Base-by-base conservation (phyloP, 106 monocot species). In the Allium sativum region DNA sequence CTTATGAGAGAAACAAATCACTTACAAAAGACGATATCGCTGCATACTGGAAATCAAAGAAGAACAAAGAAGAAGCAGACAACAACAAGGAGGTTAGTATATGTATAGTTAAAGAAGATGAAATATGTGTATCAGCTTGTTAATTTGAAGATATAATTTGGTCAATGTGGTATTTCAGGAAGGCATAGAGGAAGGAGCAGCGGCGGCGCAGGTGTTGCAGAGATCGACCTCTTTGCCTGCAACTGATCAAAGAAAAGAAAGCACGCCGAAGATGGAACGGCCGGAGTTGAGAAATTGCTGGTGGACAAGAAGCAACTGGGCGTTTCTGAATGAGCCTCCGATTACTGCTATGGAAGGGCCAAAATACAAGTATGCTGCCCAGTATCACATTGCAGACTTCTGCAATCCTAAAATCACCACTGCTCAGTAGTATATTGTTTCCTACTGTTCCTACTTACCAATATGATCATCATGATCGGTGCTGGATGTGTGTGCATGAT, bases 251-350 rank as follows among this genome's bases (percentile, higher is more conserved):
- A 76, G 64, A 51, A 72, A 51, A 44, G 64, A 64, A 22, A 61
- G 31, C 41, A 10, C 12, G 21, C 7, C 46, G 53, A 68, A 45
- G 17, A 21, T 55, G 21, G 48, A 44, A 21, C 31, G 45, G 31
- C 31, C 31, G 5, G 5, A 5, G 4, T 31, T 31, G 2, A 31
- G 31, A 31, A 31, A 31, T 20, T 70, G 62, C 61, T 70, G 79
- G 73, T 74, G 65, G 79, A 79, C 73, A 7, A 70, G 70, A 14
- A 74, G 70, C 70, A 70, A 58, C 9, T 70, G 55, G 74, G 79
- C 79, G 56, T 79, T 79, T 67, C 70, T 79, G 56, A 79, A 80
- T 68, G 75, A 75, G 21, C 71, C 71, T 21, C 74, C 80, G 15
- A 71, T 68, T 13, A 68, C n/a, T 53, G 62, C 71, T 62, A 72